These are phyloP conservation scores for Fusarium devonianum DNA, from an alignment of 2,329 filamentous ascomycete genomes.

Conservation along the genomic window DNA sequence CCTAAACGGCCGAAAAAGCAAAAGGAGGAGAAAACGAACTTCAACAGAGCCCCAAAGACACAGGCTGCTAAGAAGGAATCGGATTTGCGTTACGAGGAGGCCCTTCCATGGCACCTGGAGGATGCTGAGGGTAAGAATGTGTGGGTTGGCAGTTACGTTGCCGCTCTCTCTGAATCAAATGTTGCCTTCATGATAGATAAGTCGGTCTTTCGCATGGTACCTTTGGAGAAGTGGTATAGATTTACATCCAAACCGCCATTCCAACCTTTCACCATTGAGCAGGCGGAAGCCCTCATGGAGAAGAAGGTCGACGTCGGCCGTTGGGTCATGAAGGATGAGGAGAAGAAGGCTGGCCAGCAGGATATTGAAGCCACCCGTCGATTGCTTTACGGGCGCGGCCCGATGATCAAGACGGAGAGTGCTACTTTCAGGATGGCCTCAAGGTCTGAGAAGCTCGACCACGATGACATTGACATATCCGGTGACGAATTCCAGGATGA, in stretches of 20 bases:
- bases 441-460: slow-evolving; percentile 71
- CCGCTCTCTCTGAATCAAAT: slow-evolving; percentile 84
- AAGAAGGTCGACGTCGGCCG: slow-evolving; percentile 78
- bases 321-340: slow-evolving; percentile 78
- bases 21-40: slow-evolving; percentile 84
- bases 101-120: slow-evolving; percentile 94
- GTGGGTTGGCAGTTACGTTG: slow-evolving; percentile 92
- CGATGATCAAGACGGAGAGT: slow-evolving; percentile 72
- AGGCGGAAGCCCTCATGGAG: slow-evolving; percentile 84
- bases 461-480: slow-evolving; percentile 72
- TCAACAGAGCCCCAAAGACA: slow-evolving; percentile 79
- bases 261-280: slow-evolving; percentile 78
- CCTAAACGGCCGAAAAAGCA: slow-evolving; percentile 66
- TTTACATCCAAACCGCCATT: slow-evolving; percentile 84
- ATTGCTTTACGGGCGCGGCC: slow-evolving; percentile 60
- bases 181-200: slow-evolving; percentile 78
- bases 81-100: slow-evolving; percentile 88
- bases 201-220: slow-evolving; percentile 81
- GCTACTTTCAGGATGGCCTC: slow-evolving; percentile 67
- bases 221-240: slow-evolving; percentile 94
- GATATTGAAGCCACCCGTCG: slow-evolving; percentile 67
- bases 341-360: slow-evolving; percentile 62
- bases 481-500: slow-evolving; percentile 86
- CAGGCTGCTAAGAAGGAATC: slow-evolving; percentile 81
- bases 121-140: slow-evolving; percentile 95